Evolutionary conservation across 108 stramenopile species (phyloP).

Genomic region (Seminavis robusta): DNA sequence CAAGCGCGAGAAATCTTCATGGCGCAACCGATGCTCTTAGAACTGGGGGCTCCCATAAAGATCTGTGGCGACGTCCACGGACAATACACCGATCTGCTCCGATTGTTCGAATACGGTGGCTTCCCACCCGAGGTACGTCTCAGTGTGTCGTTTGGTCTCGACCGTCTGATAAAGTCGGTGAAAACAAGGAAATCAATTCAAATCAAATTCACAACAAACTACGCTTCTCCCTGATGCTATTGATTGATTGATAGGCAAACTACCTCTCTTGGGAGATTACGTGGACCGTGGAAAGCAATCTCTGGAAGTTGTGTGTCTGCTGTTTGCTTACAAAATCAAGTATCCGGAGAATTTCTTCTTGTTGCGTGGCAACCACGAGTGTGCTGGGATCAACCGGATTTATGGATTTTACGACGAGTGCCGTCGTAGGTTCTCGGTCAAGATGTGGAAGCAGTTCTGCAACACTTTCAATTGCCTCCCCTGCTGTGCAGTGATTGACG

Average conservation of each 20-base stretch:
- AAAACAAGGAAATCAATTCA: neutral
- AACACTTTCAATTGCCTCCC: conserved; percentile 99
- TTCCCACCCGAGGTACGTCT: conserved; percentile 89
- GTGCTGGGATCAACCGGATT: conserved; percentile 98
- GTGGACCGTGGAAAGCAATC: conserved; percentile 98
- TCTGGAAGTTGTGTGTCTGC: conserved; percentile 92
- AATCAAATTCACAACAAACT: conserved; percentile 2
- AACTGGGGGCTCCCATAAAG: conserved; percentile 98
- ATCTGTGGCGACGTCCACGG: conserved; percentile 99
- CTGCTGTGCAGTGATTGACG: conserved; percentile 97
- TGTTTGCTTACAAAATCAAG: conserved; percentile 99
- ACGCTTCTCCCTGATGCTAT: neutral
- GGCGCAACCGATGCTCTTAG: conserved; percentile 96
- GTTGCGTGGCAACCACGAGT: conserved; percentile 99
- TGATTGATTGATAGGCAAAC: conserved; percentile 80
- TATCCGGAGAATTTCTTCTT: conserved; percentile 99
- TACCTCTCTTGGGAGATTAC: conserved; percentile 99
- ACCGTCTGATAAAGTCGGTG: neutral
- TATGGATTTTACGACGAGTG: conserved; percentile 99
- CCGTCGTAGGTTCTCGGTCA: conserved; percentile 96
- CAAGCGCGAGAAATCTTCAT: conserved; percentile 93
- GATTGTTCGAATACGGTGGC: conserved; percentile 97
- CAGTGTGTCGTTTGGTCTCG: neutral
- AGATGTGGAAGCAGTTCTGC: conserved; percentile 99
- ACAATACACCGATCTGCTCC: conserved; percentile 96